Percentiles rank a stretch among this genome's conserved stretches.
Evolutionary conservation across 768 basidiomycete species (phyloP).

Genomic region (Mycena pura): DNA sequence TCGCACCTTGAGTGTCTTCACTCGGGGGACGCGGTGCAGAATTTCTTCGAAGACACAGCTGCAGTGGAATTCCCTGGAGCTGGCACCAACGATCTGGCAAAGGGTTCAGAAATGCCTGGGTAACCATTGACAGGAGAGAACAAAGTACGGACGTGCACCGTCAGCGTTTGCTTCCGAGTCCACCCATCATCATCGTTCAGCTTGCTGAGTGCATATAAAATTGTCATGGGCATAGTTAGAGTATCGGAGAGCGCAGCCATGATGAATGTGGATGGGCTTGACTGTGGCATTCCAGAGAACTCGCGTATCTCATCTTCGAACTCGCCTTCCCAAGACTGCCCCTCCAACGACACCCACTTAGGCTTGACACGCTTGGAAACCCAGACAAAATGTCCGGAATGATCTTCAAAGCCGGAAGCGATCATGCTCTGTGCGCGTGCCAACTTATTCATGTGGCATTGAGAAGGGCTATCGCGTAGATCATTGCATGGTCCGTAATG

Average conservation of each 20-base stretch:
- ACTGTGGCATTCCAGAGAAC: constrained; percentile 1
- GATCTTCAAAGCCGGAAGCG: neutral
- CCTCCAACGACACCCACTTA: constrained; percentile 13
- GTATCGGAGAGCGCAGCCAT: constrained; percentile 13
- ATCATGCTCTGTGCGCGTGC: constrained; percentile 11
- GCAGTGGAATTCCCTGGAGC: constrained; percentile 2
- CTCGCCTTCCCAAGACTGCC: constrained; percentile 16
- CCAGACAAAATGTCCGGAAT: constrained; percentile 7
- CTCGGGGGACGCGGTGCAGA: constrained; percentile 15
- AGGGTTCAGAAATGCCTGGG: constrained; percentile 11
- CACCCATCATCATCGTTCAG: constrained; percentile 12
- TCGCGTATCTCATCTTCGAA: constrained; percentile 11
- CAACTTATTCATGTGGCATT: constrained; percentile 14
- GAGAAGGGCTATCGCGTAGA: constrained; percentile 11
- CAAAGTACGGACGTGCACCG: constrained; percentile 10
- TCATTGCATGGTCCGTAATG: constrained; percentile 10
- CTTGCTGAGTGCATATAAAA: constrained; percentile 16
- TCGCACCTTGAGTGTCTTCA: constrained; percentile 19
- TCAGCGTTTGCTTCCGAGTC: constrained; percentile 12
- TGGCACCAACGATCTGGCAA: constrained; percentile 10
- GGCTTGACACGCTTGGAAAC: constrained; percentile 7
- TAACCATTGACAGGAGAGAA: constrained; percentile 9
- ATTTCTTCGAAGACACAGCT: constrained; percentile 13
- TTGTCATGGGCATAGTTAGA: constrained; percentile 15
- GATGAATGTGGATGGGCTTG: neutral